Conservation (phyloP, 2,329 filamentous ascomycete genomes). For the Acarospora socialis region DNA sequence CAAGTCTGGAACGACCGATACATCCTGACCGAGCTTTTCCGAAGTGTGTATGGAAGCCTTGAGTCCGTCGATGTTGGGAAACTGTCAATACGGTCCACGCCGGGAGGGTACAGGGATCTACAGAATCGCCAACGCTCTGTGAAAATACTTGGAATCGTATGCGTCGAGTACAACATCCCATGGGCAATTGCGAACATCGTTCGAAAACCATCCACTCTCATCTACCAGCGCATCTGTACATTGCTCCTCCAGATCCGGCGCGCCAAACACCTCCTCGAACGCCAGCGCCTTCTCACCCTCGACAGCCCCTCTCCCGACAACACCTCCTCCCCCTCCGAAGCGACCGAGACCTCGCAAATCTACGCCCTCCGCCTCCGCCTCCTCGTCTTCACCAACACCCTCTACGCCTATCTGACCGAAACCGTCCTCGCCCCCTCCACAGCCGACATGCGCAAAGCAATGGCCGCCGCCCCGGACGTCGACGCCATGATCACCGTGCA, state of each 20-base stretch:
- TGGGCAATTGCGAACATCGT: slow-evolving; percentile 60
- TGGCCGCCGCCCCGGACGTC: slow-evolving; percentile 54
- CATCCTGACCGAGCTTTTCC: slow-evolving; percentile 61
- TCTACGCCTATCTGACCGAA: slow-evolving; percentile 64
- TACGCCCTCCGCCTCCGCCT: slow-evolving; percentile 49
- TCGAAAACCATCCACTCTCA: slow-evolving; percentile 44
- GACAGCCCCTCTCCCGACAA: slow-evolving; percentile 10
- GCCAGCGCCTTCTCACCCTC: slow-evolving; percentile 25
- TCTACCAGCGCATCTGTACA: slow-evolving; percentile 60
- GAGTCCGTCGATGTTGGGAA: slow-evolving; percentile 43
- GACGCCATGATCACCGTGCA: slow-evolving; percentile 69
- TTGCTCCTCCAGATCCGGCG: slow-evolving; percentile 66
- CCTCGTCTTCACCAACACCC: slow-evolving; percentile 60
- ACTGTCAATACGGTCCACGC: slow-evolving; percentile 42
- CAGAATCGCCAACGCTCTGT: slow-evolving; percentile 44
- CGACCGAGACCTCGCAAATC: slow-evolving; percentile 23
- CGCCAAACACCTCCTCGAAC: slow-evolving; percentile 52
- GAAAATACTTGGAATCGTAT: slow-evolving; percentile 47
- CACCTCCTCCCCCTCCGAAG: slow-evolving; percentile 28
- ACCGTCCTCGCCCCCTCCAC: slow-evolving; percentile 53
- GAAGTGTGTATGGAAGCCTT: slow-evolving; percentile 49
- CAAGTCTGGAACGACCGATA: slow-evolving; percentile 67
- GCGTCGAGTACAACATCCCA: slow-evolving; percentile 51
- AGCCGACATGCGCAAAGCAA: slow-evolving; percentile 38
- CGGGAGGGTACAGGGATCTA: slow-evolving; percentile 28